Evolutionary conservation across 805 yeast species (phyloP), one percentile per base, ranked within the genome.

Genomic region (Pichia thaimueangensis): DNA sequence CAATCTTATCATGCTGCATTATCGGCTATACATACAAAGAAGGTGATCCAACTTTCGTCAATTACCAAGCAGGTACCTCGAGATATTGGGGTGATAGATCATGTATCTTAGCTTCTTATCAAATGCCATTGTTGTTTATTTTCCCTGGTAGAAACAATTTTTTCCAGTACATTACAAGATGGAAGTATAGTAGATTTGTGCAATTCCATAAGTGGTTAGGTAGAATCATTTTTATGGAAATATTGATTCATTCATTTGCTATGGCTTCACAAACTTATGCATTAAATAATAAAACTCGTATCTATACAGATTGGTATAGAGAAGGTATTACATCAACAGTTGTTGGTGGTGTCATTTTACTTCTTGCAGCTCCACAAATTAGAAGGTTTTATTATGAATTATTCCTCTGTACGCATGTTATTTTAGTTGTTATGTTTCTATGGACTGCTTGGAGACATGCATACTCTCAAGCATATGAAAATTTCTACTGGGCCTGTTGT

Each of bases 61-160:
- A 36, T 5, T 37, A 38, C 7, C 28, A 47, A 37, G 43, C 52
- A n/a, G 67, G 54, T 43, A 38, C 46, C 12, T 43, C 60, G 7
- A 57, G 67, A 52, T 70, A 67, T 41, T 47, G 58, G 36, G 77
- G 73, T 30, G 76, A 76, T 50, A 64, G 86, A 52, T 52, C 78
- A 2, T 83, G 78, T 3, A 68, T 78, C 22, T 54, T 76, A 35
- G 57, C 68, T 3, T 65, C 69, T 15, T 58, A 70, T 61, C 60
- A 65, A 45, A 34, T 70, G 31, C 86, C 86, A 3, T 57, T 77
- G 33, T 48, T 78, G 35, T 63, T 76, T 27, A 58, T 78, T 37
- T 78, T 80, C 54, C 78, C 84, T 3, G 77, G 83, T 33, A 63
- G 86, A 51, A 80, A 80, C 58, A 81, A 80, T 53, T 57, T 81